Base-by-base conservation (phyloP, 768 basidiomycete species). In the Mycena kentingensis region DNA sequence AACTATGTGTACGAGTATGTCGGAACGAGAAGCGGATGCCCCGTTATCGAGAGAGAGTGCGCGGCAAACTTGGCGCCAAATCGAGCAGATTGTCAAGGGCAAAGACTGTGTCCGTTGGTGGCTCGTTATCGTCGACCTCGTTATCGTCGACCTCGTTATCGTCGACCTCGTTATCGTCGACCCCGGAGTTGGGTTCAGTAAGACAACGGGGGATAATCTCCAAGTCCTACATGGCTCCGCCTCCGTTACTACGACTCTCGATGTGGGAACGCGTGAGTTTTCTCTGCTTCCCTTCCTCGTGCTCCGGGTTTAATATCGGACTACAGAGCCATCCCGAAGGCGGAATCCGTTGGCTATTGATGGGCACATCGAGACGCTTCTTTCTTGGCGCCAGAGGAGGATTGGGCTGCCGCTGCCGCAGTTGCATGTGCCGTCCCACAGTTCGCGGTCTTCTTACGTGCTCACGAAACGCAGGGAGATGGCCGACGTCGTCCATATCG, bases 161-260 rank as follows among this genome's bases (percentile, higher is more conserved):
- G n/a, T n/a, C n/a, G n/a, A n/a, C n/a, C n/a, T n/a, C n/a, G n/a
- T n/a, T n/a, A n/a, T 98, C 46, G 79, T 87, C 22, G 97, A 98
- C 71, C 92, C 96, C 3, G 96, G 96, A 0, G 73, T 98, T 46
- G 96, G 97, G 28, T 99, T 98, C 67, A 96, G 94, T 69, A 98
- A 98, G 70, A 80, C 83, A 0, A 66, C 85, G 2, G 77, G 84
- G 25, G 91, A 80, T 4, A 95, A 96, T 68, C 57, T 93, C 28
- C 75, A 78, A 55, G 62, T 96, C 11, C 66, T 98, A 42, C 77
- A 84, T 8, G 60, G 77, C 29, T 73, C 73, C 45, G 76, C 64
- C 18, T 66, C 55, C 43, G 65, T 90, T 35, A 80, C 78, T 0
- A 75, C 73, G 2, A 74, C 80, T 35, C 49, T 63, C 11, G 12